Conservation (phyloP, 306 rosid genomes). For the Nissolia schottii region DNA sequence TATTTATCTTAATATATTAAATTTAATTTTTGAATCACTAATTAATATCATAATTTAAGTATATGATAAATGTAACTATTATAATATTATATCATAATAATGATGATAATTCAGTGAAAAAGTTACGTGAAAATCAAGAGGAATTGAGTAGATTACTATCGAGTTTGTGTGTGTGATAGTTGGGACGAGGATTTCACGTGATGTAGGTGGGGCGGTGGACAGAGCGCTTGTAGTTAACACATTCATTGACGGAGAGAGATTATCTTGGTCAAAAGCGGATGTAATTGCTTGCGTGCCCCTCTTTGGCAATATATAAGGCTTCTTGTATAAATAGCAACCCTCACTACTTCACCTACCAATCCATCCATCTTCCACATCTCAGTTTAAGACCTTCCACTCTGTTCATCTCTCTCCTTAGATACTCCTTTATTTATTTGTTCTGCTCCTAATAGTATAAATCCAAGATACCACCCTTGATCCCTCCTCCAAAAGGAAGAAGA, state of each 20-base stretch:
- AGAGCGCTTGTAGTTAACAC: slow-evolving; percentile 38
- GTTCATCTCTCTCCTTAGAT: slow-evolving; percentile 2
- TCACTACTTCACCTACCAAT: slow-evolving; percentile 27
- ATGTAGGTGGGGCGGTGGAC: slow-evolving; percentile 44
- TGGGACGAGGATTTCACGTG: slow-evolving; percentile 20
- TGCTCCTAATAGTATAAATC: too few relatives aligned
- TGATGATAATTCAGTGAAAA: too few relatives aligned
- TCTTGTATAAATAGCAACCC: slow-evolving; percentile 28
- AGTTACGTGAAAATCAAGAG: too few relatives aligned
- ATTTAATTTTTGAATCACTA: too few relatives aligned
- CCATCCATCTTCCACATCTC: slow-evolving; percentile 20
- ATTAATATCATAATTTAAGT: too few relatives aligned
- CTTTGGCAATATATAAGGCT: background rate
- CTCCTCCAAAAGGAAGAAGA: too few relatives aligned
- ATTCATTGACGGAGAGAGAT: background rate
- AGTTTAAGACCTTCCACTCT: slow-evolving; percentile 3
- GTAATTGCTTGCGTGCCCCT: slow-evolving; percentile 29
- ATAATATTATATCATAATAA: too few relatives aligned
- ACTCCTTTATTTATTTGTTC: too few relatives aligned
- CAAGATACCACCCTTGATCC: too few relatives aligned
- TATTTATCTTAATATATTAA: too few relatives aligned
- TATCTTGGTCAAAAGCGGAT: slow-evolving; percentile 35
- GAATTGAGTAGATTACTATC: background rate
- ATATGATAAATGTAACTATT: too few relatives aligned
- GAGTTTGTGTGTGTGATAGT: slow-evolving; percentile 14